Conservation (phyloP, 441 rosid species). For the Populus trichocarpa region DNA sequence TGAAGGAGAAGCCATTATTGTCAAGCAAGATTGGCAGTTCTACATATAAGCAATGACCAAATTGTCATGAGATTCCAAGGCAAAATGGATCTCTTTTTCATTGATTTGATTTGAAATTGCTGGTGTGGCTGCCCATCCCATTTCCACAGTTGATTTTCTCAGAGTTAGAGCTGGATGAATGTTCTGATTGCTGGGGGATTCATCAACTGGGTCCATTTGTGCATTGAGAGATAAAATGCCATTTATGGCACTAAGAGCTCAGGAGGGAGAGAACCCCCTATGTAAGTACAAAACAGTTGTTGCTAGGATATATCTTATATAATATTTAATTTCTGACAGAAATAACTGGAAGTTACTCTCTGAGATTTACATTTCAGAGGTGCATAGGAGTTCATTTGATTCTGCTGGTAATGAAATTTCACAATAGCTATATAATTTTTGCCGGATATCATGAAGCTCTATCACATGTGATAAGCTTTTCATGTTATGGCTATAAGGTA, state of each 20-base stretch:
- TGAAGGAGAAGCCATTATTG: constrained; percentile 60
- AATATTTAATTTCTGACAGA: constrained; percentile 26
- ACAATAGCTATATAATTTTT: constrained; percentile 18
- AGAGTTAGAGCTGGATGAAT: constrained; percentile 17
- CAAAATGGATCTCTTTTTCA: constrained; percentile 17
- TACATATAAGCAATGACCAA: constrained; percentile 56
- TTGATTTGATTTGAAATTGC: constrained; percentile 30
- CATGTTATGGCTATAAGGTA: background rate
- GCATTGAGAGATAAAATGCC: constrained; percentile 38
- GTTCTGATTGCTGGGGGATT: constrained; percentile 27
- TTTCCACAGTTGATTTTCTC: constrained; percentile 32
- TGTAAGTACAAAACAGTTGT: constrained; percentile 52
- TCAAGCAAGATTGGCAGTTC: constrained; percentile 52
- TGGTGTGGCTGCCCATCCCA: constrained; percentile 28
- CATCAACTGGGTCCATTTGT: constrained; percentile 35
- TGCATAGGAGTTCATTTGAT: constrained; percentile 25
- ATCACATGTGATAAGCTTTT: background rate
- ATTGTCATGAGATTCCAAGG: constrained; percentile 19
- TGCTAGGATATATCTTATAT: constrained; percentile 30
- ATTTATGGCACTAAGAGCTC: constrained; percentile 35
- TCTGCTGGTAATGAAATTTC: constrained; percentile 18
- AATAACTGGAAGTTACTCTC: constrained; percentile 37
- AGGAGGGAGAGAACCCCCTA: constrained; percentile 27
- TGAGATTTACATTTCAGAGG: constrained; percentile 30
- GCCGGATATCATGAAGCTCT: background rate